These are phyloP conservation scores for Melanomma pulvis-pyrius DNA, from an alignment of 495 filamentous ascomycete genomes.

Conservation along the genomic window DNA sequence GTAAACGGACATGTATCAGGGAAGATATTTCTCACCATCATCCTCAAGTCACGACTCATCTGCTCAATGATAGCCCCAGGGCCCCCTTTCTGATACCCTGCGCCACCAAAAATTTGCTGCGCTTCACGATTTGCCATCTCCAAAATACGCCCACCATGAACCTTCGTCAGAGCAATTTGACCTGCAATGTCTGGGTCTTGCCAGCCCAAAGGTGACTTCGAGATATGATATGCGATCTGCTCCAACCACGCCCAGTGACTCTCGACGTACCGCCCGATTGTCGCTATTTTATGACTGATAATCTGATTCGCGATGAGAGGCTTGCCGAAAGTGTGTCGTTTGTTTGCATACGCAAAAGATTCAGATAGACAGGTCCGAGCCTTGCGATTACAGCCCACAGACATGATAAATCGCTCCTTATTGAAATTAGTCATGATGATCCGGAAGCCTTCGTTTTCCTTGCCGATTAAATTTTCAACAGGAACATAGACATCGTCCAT, in stretches of 20 bases:
- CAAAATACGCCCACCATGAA: conserved; percentile 57
- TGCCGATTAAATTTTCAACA: conserved; percentile 44
- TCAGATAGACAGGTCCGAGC: conserved; percentile 41
- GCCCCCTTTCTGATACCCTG: conserved; percentile 58
- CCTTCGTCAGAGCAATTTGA: conserved; percentile 54
- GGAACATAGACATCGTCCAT: conserved; percentile 47
- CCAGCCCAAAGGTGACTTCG: conserved; percentile 41
- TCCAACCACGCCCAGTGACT: conserved; percentile 53
- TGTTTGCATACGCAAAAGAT: conserved; percentile 45
- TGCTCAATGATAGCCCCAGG: conserved; percentile 59
- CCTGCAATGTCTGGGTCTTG: conserved; percentile 46
- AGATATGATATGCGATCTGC: conserved; percentile 48
- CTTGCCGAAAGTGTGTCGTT: conserved; percentile 47
- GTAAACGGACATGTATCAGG: neutral
- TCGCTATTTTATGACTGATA: conserved; percentile 44
- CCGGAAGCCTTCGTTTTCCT: conserved; percentile 46
- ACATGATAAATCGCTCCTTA: conserved; percentile 47
- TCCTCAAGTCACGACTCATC: conserved; percentile 59
- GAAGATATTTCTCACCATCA: conserved; percentile 45
- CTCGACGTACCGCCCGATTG: conserved; percentile 45
- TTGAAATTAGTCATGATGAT: conserved; percentile 50
- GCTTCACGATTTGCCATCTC: conserved; percentile 62
- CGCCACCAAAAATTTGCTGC: conserved; percentile 63
- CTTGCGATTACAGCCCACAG: conserved; percentile 44
- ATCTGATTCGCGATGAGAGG: conserved; percentile 46